Evolutionary conservation across 306 rosid genomes (phyloP).

Genomic region (Mimosa bimucronata): DNA sequence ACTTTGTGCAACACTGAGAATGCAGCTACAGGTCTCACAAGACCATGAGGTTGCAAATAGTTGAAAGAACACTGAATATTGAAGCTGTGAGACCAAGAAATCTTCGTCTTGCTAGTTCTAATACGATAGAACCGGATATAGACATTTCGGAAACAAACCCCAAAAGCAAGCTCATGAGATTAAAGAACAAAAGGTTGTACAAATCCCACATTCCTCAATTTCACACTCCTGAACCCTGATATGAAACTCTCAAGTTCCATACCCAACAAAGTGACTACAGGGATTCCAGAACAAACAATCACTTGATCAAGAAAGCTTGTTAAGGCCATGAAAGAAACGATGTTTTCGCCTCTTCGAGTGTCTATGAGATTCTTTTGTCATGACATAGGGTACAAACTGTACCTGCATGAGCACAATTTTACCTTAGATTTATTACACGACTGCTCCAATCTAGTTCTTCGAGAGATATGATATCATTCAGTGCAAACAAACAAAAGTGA

Average conservation of each 20-base stretch:
- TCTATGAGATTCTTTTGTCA: slow-evolving; percentile 56
- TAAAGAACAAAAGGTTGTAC: background rate
- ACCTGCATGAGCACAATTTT: slow-evolving; percentile 54
- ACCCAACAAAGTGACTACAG: background rate
- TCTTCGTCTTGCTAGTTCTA: slow-evolving; percentile 11
- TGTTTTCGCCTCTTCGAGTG: slow-evolving; percentile 86
- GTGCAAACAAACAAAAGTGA: background rate
- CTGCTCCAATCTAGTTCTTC: background rate
- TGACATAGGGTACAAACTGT: slow-evolving; percentile 60
- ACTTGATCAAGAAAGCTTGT: slow-evolving; percentile 51
- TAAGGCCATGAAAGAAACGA: slow-evolving; percentile 89
- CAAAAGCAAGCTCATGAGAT: background rate
- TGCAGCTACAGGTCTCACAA: background rate
- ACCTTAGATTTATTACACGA: background rate
- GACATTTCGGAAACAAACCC: background rate
- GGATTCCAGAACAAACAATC: slow-evolving; percentile 25
- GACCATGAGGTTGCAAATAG: slow-evolving; percentile 11
- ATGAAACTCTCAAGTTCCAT: background rate
- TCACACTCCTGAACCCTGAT: background rate
- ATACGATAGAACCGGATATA: background rate
- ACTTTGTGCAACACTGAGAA: slow-evolving; percentile 13
- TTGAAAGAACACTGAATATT: no score
- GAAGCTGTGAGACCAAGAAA: background rate
- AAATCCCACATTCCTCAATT: background rate
- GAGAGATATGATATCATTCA: background rate